These are phyloP conservation scores for Trypanosoma avium DNA, from an alignment of 208 protist species.

Conservation along the genomic window DNA sequence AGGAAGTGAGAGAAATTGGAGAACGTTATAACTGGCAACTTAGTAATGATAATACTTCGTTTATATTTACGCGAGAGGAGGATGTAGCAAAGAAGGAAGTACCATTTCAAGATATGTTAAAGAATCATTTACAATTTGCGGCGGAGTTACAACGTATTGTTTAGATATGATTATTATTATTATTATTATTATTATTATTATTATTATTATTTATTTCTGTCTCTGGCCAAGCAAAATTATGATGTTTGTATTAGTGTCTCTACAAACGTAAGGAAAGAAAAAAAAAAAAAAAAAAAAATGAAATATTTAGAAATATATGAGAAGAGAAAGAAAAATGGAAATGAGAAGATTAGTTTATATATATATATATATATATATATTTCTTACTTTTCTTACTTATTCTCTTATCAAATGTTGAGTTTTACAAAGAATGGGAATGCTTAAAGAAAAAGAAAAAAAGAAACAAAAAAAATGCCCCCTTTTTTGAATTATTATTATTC, in stretches of 20 bases:
- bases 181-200: conserved; percentile 5
- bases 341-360: too few species aligned
- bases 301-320: too few species aligned
- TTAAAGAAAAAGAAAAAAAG: too few species aligned
- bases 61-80: conserved; percentile 79
- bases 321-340: too few species aligned
- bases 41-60: conserved; percentile 41
- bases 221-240: background rate
- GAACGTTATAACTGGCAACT: conserved; percentile 58
- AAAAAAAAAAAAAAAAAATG: background rate
- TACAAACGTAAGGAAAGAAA: background rate
- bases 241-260: background rate
- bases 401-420: too few species aligned
- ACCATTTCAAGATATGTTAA: conserved; percentile 79
- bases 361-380: too few species aligned
- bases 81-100: conserved; percentile 75
- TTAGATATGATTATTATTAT: conserved; percentile 26
- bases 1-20: conserved; percentile 74
- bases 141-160: conserved; percentile 86
- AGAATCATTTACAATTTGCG: conserved; percentile 73
- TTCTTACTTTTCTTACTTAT: too few species aligned
- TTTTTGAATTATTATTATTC: too few species aligned
- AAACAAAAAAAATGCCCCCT: too few species aligned
- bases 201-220: conserved; percentile 1
- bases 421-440: too few species aligned